phyloP scores from a whole-genome alignment of 495 filamentous ascomycete species.

The Neurospora cerealis region DNA sequence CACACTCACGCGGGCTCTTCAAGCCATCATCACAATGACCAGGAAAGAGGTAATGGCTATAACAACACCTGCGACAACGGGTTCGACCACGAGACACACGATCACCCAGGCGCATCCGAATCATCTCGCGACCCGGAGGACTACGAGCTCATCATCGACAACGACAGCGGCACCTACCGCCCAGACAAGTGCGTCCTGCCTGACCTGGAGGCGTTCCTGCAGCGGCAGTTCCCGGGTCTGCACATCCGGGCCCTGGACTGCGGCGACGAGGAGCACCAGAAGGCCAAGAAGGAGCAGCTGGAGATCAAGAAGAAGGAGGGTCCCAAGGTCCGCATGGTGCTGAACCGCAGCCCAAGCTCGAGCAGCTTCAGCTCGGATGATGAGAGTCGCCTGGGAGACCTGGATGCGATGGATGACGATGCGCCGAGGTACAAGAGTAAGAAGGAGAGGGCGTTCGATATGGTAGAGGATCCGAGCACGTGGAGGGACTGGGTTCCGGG shows the following conservation, averaged over 20 bases:
- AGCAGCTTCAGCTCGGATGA: slow-evolving; percentile 62
- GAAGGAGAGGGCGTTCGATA: slow-evolving; percentile 35
- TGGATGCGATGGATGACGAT: slow-evolving; percentile 19
- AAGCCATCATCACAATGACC: not conserved
- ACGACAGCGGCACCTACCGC: slow-evolving; percentile 87
- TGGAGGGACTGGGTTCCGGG: slow-evolving; percentile 17
- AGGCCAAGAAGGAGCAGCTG: slow-evolving; percentile 37
- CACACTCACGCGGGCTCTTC: not conserved
- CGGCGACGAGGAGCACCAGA: slow-evolving; percentile 54
- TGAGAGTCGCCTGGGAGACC: slow-evolving; percentile 59
- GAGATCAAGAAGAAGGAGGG: slow-evolving; percentile 53
- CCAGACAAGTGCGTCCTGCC: slow-evolving; percentile 68
- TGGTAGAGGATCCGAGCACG: slow-evolving; percentile 26
- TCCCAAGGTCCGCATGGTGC: slow-evolving; percentile 50
- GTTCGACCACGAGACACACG: slow-evolving; percentile 14
- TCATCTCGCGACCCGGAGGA: slow-evolving; percentile 47
- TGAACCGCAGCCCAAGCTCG: slow-evolving; percentile 45
- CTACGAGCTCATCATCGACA: slow-evolving; percentile 89
- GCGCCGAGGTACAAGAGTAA: slow-evolving; percentile 25
- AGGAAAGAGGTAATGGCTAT: not conserved
- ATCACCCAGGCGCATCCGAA: slow-evolving; percentile 12
- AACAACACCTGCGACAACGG: slow-evolving; percentile 3
- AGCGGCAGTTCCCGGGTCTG: slow-evolving; percentile 62
- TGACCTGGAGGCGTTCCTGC: slow-evolving; percentile 56
- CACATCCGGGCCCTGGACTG: slow-evolving; percentile 61